Evolutionary conservation across 75 land plant species (phyloP).

Genomic region (Cryptomeria japonica): DNA sequence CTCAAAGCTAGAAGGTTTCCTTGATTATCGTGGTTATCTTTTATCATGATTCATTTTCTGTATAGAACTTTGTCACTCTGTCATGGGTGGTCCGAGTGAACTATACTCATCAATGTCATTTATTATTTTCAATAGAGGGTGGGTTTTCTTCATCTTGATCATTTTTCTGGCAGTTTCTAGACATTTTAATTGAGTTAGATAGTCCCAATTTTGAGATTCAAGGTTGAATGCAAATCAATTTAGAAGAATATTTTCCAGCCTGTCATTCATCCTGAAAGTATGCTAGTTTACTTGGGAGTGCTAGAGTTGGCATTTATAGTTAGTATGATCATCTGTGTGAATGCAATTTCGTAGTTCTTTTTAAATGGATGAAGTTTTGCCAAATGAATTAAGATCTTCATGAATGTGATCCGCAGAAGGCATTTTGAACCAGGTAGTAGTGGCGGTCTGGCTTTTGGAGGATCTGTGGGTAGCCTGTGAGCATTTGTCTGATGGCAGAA

Average conservation of each 20-base stretch:
- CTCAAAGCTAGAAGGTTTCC: too few relatives aligned
- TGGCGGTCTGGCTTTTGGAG: background rate
- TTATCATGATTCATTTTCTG: background rate
- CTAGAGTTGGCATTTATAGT: background rate
- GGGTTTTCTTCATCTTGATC: background rate
- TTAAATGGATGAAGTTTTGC: background rate
- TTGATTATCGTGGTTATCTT: background rate
- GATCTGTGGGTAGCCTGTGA: background rate
- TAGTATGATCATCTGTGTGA: too few relatives aligned
- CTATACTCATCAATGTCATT: background rate
- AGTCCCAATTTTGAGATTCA: background rate
- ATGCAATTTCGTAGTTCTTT: background rate
- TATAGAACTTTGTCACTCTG: background rate
- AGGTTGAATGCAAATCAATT: background rate
- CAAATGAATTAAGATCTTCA: background rate
- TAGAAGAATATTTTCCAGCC: background rate
- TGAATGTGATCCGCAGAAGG: background rate
- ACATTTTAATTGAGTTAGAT: background rate
- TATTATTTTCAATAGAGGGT: background rate
- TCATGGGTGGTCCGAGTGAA: background rate
- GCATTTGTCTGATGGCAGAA: conserved; percentile 61
- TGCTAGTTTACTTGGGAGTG: background rate
- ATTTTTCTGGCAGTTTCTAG: background rate
- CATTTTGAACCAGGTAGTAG: background rate
- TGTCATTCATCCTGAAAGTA: background rate